A percentile compares a stretch with the other conserved stretches of the same genome.
phyloP scores from a whole-genome alignment of 176 grass and related monocot species.

The Juncus inflexus region DNA sequence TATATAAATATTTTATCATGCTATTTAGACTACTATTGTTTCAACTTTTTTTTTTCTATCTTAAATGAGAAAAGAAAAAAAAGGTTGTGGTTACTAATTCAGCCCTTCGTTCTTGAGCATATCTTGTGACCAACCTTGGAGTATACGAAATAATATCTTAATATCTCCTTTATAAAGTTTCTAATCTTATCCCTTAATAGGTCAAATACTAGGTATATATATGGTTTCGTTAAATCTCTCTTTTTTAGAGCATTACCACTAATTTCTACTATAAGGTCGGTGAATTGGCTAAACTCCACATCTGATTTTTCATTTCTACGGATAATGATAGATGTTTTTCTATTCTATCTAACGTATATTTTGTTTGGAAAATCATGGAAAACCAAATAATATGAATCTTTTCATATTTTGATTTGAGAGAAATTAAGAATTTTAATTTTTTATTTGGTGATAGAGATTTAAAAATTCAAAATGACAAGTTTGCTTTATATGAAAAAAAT shows the following conservation, averaged over 20 bases:
- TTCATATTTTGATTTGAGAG: too few species aligned
- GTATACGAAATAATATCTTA: slow-evolving; percentile 13
- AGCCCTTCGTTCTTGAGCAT: not conserved
- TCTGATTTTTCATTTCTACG: not conserved
- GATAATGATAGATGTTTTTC: too few species aligned
- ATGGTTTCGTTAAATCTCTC: slow-evolving; percentile 7
- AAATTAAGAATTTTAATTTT: too few species aligned
- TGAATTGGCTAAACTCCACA: slow-evolving; percentile 23
- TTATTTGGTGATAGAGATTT: too few species aligned
- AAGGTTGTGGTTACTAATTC: not conserved
- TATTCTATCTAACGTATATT: too few species aligned
- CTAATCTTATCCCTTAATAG: slow-evolving; percentile 21
- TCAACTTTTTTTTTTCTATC: not conserved
- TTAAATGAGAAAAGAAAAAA: slow-evolving; percentile 1
- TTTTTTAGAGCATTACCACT: slow-evolving; percentile 3
- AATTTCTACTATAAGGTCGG: slow-evolving; percentile 20
- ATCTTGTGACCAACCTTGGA: slow-evolving; percentile 18
- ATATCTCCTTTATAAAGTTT: slow-evolving; percentile 17
- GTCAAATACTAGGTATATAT: slow-evolving; percentile 28
- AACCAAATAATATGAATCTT: too few species aligned
- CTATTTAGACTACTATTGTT: too few species aligned
- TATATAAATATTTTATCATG: too few species aligned
- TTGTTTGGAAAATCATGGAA: too few species aligned
- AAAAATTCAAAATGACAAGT: too few species aligned
- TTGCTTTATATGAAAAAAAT: too few species aligned